Evolutionary conservation across 208 protist genomes (phyloP).

Genomic region (Trypanosomatidae sp.): DNA sequence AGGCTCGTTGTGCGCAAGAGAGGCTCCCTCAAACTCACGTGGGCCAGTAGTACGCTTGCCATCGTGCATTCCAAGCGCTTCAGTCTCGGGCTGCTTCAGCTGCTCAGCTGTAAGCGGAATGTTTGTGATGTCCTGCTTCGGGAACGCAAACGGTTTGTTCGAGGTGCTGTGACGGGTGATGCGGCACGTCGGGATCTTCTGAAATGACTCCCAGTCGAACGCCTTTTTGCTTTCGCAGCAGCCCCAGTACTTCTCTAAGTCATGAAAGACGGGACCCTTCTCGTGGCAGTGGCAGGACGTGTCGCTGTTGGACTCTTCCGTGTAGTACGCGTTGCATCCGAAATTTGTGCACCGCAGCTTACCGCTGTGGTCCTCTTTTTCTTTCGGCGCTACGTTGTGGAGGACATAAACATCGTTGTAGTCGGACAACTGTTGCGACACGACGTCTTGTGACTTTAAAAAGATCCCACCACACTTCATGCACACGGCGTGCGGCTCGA

Average conservation of each 20-base stretch:
- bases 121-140: slow-evolving; percentile 46
- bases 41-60: slow-evolving; percentile 50
- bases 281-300: slow-evolving; percentile 61
- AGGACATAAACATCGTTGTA: slow-evolving; percentile 78
- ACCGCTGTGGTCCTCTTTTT: slow-evolving; percentile 27
- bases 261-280: slow-evolving; percentile 80
- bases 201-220: slow-evolving; percentile 84
- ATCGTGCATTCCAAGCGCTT: background rate
- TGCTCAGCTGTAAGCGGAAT: slow-evolving; percentile 44
- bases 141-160: slow-evolving; percentile 52
- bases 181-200: slow-evolving; percentile 62
- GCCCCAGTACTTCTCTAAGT: slow-evolving; percentile 82
- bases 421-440: slow-evolving; percentile 47
- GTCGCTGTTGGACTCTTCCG: slow-evolving; percentile 70
- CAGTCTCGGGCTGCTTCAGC: slow-evolving; percentile 1
- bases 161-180: slow-evolving; percentile 49
- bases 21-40: slow-evolving; percentile 77
- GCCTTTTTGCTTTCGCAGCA: slow-evolving; percentile 75
- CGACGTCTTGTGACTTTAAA: slow-evolving; percentile 39
- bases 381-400: slow-evolving; percentile 37
- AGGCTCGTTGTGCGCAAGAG: slow-evolving; percentile 27
- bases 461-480: slow-evolving; percentile 58
- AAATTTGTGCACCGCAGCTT: slow-evolving; percentile 75
- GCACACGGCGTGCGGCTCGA: slow-evolving; percentile 29
- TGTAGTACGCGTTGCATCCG: slow-evolving; percentile 74